These are phyloP conservation scores for Helichrysum umbraculigerum DNA, from an alignment of 129 eudicot species.

Conservation along the genomic window DNA sequence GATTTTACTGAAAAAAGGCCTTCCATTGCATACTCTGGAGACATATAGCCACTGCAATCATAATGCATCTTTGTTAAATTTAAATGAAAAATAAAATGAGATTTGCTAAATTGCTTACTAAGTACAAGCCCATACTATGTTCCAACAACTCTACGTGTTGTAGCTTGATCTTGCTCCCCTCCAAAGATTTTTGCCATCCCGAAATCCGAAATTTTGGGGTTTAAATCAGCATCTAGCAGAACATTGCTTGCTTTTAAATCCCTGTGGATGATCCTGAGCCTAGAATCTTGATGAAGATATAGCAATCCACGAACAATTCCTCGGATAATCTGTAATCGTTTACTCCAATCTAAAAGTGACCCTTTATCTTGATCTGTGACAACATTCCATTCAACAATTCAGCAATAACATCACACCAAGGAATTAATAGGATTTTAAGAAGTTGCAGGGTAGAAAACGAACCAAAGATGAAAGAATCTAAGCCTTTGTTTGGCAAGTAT, in stretches of 20 bases:
- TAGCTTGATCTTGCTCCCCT: conserved; percentile 48
- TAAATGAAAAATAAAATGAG: not conserved
- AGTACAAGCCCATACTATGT: conserved; percentile 51
- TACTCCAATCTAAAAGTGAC: conserved; percentile 46
- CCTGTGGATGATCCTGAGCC: conserved; percentile 69
- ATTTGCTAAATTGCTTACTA: not conserved
- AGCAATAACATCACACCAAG: not conserved
- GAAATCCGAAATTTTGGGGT: conserved; percentile 74
- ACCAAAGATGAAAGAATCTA: conserved; percentile 59
- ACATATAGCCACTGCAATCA: conserved; percentile 68
- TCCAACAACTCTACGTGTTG: conserved; percentile 60
- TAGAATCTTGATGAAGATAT: conserved; percentile 75
- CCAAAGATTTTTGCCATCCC: conserved; percentile 71
- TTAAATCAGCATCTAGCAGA: conserved; percentile 50
- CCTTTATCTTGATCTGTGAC: conserved; percentile 36
- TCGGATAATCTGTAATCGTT: conserved; percentile 47
- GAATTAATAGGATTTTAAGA: not conserved
- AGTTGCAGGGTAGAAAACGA: conserved; percentile 13
- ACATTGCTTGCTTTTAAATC: conserved; percentile 75
- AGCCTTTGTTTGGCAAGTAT: conserved; percentile 53
- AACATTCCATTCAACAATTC: not conserved
- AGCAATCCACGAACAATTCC: conserved; percentile 68
- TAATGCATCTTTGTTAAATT: not conserved
- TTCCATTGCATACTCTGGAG: conserved; percentile 77
- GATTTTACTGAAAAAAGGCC: conserved; percentile 59